These are phyloP conservation scores for Aspergillus sp. DNA, from an alignment of 2,329 filamentous ascomycete species.

Conservation along the genomic window DNA sequence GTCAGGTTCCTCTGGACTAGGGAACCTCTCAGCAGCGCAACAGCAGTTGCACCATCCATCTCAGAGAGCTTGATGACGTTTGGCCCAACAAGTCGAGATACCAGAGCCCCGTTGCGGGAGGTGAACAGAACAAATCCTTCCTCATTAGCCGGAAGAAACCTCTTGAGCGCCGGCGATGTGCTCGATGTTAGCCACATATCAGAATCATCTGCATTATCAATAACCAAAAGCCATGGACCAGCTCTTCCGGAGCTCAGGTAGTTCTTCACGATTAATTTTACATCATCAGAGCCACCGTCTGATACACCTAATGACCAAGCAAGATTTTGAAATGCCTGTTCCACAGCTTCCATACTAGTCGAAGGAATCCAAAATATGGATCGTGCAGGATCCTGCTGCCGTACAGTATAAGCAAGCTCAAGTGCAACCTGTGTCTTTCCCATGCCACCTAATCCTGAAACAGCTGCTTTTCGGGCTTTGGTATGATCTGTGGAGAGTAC, in stretches of 20 bases:
- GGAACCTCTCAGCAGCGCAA: not conserved
- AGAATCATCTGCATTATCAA: not conserved
- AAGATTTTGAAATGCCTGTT: conserved; percentile 15
- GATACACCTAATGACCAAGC: conserved; percentile 1
- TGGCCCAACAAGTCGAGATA: no score
- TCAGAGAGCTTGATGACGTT: not conserved
- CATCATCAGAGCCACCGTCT: no score
- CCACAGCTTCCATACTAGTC: conserved; percentile 16
- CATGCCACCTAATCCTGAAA: conserved; percentile 13
- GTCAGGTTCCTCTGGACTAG: not conserved
- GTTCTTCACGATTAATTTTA: not conserved
- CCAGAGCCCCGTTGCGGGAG: not conserved
- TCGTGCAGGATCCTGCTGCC: not conserved
- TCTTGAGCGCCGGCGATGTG: not conserved
- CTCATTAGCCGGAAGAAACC: fast-evolving
- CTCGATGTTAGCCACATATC: not conserved
- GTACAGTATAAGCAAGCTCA: conserved; percentile 22
- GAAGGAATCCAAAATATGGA: conserved; percentile 31
- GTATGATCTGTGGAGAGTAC: no score
- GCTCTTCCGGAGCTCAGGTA: not conserved
- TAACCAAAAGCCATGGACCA: not conserved
- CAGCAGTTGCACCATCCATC: not conserved
- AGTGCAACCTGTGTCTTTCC: conserved; percentile 29
- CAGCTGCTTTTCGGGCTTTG: not conserved
- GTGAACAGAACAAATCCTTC: not conserved